Conservation (phyloP, 192 early-diverging fungal species). For the Coemansia sp. region DNA sequence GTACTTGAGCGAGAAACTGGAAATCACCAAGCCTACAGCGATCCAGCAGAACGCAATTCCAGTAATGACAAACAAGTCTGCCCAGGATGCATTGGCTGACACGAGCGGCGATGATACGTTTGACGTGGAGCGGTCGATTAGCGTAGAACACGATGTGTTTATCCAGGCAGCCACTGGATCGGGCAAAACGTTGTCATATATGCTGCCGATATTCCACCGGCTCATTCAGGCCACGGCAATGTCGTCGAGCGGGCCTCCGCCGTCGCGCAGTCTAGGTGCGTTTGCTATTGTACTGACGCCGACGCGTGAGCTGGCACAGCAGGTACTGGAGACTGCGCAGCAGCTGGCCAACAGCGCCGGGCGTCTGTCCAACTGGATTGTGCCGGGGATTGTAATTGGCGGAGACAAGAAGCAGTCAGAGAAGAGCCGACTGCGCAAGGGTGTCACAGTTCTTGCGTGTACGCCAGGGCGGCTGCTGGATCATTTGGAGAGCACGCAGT, state of each 20-base stretch:
- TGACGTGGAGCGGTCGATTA: constrained; percentile 47
- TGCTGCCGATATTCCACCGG: constrained; percentile 88
- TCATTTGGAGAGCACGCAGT: constrained; percentile 78
- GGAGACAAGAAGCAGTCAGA: constrained; percentile 80
- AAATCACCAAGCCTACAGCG: constrained; percentile 75
- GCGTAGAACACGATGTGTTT: constrained; percentile 70
- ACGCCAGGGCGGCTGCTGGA: constrained; percentile 95
- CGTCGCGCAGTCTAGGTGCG: constrained; percentile 75
- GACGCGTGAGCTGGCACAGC: constrained; percentile 97
- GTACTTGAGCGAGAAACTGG: constrained; percentile 71
- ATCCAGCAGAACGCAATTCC: constrained; percentile 90
- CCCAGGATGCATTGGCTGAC: constrained; percentile 5
- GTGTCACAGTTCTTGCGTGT: constrained; percentile 83
- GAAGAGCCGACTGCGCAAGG: constrained; percentile 80
- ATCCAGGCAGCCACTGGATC: constrained; percentile 96
- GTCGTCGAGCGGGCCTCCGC: constrained; percentile 28
- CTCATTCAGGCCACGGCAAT: constrained; percentile 65
- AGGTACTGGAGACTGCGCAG: constrained; percentile 79
- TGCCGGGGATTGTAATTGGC: constrained; percentile 77
- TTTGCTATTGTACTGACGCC: constrained; percentile 92
- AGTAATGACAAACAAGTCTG: constrained; percentile 54
- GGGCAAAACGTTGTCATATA: constrained; percentile 94
- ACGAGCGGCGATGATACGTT: constrained; percentile 23
- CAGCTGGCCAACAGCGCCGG: constrained; percentile 57
- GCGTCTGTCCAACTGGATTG: constrained; percentile 70